Evolutionary conservation across 2,329 filamentous ascomycete genomes (phyloP), one percentile per base, ranked within the genome.

Genomic region (Canariomyces notabilis): DNA sequence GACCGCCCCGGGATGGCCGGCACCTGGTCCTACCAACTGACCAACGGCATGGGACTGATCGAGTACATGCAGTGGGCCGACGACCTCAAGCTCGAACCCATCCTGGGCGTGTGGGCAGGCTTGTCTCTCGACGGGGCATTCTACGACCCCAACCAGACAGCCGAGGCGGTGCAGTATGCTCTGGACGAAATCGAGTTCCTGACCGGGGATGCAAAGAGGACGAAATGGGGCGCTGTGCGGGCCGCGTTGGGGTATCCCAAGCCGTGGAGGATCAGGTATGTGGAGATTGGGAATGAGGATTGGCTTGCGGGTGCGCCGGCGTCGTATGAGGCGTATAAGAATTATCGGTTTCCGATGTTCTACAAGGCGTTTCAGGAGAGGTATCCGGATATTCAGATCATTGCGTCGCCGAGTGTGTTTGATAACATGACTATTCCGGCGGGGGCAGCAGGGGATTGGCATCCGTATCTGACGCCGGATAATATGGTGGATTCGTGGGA

Each of bases 261-360:
- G 48, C 82, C 82, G 0, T 85, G 79, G 65, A 67, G 61, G 22
- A 69, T 86, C 39, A 67, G 74, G 9, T 82, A 76, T 54, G 77
- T 85, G 44, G 82, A 85, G 62, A 65, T 85, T 35, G 82, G 83
- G 48, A 85, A 86, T 59, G 82, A 86, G 59, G 82, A 86, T 43
- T 77, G 76, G 68, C 72, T 83, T 4, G 72, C 69, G 20, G 70
- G 71, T 3, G 74, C 72, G 5, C 67, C 70, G 2, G 56, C 58
- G 0, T 69, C 74, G 4, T 74, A 69, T 60, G 62, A 69, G 2
- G 69, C 73, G 5, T 76, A 73, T 56, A 69, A 72, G 40, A 71
- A 76, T 48, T 76, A 76, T 54, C 75, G 81, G 4, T 82, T 83
- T 59, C 68, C 71, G 4, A 65, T 72, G 55, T 82, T 85, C 63